Evolutionary conservation across 2,329 filamentous ascomycete genomes (phyloP).

Genomic region (Hypoxylon sp.): DNA sequence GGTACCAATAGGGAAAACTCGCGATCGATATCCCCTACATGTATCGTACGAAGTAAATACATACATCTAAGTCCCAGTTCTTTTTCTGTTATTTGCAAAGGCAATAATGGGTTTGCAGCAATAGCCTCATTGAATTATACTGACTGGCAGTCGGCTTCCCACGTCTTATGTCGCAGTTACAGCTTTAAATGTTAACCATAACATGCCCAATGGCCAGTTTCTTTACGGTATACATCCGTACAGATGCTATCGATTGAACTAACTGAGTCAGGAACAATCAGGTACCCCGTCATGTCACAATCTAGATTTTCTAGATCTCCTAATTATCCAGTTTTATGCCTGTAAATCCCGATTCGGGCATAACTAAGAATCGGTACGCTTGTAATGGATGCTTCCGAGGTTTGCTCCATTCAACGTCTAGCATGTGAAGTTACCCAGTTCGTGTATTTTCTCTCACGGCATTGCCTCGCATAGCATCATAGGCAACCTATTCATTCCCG

Average conservation of each 20-base stretch:
- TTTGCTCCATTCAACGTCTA: not conserved
- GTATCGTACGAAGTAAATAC: too few species aligned
- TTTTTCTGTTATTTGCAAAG: not conserved
- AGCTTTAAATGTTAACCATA: too few species aligned
- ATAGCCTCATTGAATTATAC: not conserved
- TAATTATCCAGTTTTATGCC: not conserved
- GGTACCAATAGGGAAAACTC: not conserved
- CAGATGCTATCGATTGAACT: not conserved
- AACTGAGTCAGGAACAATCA: too few species aligned
- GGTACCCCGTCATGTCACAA: constrained; percentile 5
- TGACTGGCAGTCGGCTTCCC: not conserved
- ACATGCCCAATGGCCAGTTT: too few species aligned
- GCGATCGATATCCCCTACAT: too few species aligned
- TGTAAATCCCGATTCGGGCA: not conserved
- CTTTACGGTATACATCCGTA: too few species aligned
- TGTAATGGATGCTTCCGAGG: not conserved
- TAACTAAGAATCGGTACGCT: not conserved
- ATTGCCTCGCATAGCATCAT: not conserved
- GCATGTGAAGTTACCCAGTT: constrained; percentile 6
- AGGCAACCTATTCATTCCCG: not conserved
- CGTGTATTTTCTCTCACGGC: not conserved
- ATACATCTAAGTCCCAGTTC: too few species aligned
- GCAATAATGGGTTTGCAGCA: not conserved
- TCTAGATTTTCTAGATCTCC: not conserved
- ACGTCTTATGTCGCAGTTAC: not conserved